Percentiles rank a stretch among this genome's conserved stretches.
Conservation (phyloP, 441 rosid species). For the Syzygium malaccense region DNA sequence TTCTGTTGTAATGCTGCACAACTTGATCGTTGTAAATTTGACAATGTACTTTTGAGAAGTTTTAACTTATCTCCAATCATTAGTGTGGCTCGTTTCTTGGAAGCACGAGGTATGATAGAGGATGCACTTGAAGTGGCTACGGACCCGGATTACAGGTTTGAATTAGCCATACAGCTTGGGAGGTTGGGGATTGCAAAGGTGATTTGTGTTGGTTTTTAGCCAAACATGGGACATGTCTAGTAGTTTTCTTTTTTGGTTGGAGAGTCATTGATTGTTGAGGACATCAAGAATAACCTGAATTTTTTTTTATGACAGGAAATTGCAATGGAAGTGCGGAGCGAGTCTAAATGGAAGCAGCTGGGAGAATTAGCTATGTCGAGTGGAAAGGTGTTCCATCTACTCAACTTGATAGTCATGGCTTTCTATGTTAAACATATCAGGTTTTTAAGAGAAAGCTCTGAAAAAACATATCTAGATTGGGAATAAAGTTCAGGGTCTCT, state of each 20-base stretch:
- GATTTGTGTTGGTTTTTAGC: conserved; percentile 5
- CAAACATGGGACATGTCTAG: not conserved
- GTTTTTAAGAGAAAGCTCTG: not conserved
- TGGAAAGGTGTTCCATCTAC: conserved; percentile 57
- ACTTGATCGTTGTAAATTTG: not conserved
- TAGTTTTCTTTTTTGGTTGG: not conserved
- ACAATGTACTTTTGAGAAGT: not conserved
- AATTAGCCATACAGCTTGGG: conserved; percentile 92
- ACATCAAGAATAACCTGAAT: not conserved
- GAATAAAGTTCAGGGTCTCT: not conserved
- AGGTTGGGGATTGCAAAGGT: conserved; percentile 90
- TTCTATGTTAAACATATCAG: not conserved
- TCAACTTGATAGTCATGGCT: not conserved
- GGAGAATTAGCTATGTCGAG: conserved; percentile 94
- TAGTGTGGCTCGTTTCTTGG: conserved; percentile 97
- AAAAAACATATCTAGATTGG: not conserved
- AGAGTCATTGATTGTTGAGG: not conserved
- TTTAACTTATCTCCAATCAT: conserved; percentile 11
- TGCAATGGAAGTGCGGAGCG: conserved; percentile 70
- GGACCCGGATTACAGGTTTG: conserved; percentile 92
- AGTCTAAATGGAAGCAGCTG: conserved; percentile 97
- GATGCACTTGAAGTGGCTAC: conserved; percentile 94
- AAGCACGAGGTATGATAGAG: conserved; percentile 95
- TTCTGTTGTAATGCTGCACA: not conserved
- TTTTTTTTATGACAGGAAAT: conserved; percentile 49